Evolutionary conservation across 306 rosid genomes (phyloP).

Genomic region (Ormosia semicastrata): DNA sequence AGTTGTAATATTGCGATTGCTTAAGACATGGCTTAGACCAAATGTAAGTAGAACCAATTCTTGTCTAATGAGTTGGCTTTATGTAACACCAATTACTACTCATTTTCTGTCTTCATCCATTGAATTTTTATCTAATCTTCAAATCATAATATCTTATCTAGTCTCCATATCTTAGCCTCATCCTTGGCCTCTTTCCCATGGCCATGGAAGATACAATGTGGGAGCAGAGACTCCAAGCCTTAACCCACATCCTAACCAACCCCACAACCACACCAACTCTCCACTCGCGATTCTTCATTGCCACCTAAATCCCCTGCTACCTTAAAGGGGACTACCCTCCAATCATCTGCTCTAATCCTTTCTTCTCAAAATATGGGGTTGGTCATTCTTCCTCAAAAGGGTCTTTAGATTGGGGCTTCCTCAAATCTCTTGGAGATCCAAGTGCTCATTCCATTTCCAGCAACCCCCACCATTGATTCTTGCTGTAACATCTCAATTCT

Average conservation of each 20-base stretch:
- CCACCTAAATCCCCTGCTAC: constrained; percentile 72
- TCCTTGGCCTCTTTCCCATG: background rate
- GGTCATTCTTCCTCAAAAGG: constrained; percentile 66
- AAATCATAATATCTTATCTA: background rate
- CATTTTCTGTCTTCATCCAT: too few species aligned
- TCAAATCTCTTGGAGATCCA: constrained; percentile 72
- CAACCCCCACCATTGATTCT: constrained; percentile 79
- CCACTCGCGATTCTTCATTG: constrained; percentile 68
- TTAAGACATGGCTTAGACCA: too few species aligned
- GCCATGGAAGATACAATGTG: constrained; percentile 52
- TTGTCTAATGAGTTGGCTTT: too few species aligned
- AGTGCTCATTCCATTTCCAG: constrained; percentile 60
- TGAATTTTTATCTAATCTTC: background rate
- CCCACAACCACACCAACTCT: constrained; percentile 66
- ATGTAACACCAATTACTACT: too few species aligned
- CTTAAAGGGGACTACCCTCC: constrained; percentile 91
- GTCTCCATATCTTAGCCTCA: background rate
- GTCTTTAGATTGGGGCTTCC: constrained; percentile 30
- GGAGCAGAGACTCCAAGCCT: constrained; percentile 58
- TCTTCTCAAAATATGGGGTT: constrained; percentile 52
- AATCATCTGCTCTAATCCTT: constrained; percentile 57
- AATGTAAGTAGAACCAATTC: too few species aligned
- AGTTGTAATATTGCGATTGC: too few species aligned
- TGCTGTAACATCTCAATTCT: too few species aligned
- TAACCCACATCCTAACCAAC: constrained; percentile 74